Conservation (phyloP, 176 grass and related monocot species). For the Stipa capillata region DNA sequence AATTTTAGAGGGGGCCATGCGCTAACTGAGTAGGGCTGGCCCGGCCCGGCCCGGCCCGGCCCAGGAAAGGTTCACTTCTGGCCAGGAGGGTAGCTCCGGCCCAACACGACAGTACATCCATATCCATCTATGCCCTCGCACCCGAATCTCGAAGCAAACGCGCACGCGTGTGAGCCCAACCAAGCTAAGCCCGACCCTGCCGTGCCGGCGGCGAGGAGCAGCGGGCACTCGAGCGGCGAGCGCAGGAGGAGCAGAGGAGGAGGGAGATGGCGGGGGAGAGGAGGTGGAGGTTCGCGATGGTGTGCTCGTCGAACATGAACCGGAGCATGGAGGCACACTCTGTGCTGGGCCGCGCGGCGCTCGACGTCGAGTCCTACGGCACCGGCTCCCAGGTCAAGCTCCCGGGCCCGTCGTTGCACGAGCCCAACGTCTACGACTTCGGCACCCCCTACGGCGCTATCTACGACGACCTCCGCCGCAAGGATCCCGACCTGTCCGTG, state of each 20-base stretch:
- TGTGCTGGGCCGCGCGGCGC: conserved; percentile 59
- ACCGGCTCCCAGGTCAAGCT: conserved; percentile 88
- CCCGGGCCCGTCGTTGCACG: conserved; percentile 72
- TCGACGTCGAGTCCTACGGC: conserved; percentile 86
- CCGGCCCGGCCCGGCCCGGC: too few relatives aligned
- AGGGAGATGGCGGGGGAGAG: conserved; percentile 13
- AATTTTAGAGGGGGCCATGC: too few relatives aligned
- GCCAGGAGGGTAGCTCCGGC: neutral
- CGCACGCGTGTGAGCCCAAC: neutral
- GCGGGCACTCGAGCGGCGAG: neutral
- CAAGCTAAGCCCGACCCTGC: neutral
- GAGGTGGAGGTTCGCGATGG: conserved; percentile 79
- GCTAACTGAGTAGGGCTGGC: too few relatives aligned
- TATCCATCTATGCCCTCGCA: neutral
- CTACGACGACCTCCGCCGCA: conserved; percentile 84
- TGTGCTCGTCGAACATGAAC: conserved; percentile 98
- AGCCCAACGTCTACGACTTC: conserved; percentile 94
- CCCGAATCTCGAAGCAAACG: conserved; percentile 1
- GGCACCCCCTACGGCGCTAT: conserved; percentile 78
- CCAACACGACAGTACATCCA: neutral
- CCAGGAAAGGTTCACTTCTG: neutral
- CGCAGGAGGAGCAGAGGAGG: neutral
- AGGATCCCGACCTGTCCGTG: conserved; percentile 71
- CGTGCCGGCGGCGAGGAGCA: neutral
- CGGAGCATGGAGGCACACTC: conserved; percentile 97